Evolutionary conservation across 257 asterid species (phyloP), one percentile per base, ranked within the genome.

Genomic region (Gentiana macrophylla): DNA sequence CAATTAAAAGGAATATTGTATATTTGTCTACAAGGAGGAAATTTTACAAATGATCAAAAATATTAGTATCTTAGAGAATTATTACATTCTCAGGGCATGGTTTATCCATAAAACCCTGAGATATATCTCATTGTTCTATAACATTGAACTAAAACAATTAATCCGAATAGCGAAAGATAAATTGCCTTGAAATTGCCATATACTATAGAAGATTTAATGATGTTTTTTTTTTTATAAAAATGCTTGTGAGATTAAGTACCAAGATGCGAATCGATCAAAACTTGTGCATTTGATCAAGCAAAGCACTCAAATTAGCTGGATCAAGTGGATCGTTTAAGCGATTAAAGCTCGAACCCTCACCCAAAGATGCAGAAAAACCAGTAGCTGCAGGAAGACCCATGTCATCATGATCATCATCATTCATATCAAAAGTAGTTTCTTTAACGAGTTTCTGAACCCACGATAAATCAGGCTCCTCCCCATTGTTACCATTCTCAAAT

Each of bases 401-500:
- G 3, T 70, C 60, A 60, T 74, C 73, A 38, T 80, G 92, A 52
- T 70, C 72, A 55, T 54, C 45, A 32, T 89, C 94, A 53, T 78
- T 86, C 10, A 49, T 50, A 43, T 57, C 62, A 9, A 2, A 8
- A 10, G 93, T 80, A 55, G 92, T 69, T 70, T 89, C 97, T 59
- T 72, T 82, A 36, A 89, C 97, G 10, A 89, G 87, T 0, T 87
- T 78, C 48, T 89, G 94, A 57, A 89, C 94, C 97, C 97, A 89
- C 3, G 94, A 86, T 49, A 86, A 65, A 71, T 86, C 94, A 4
- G 97, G 97, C 63, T 81, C 97, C 70, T 81, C 95, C 8, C 71
- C 80, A 9, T 72, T 70, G 65, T 67, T 77, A 37, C 72, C 77
- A 57, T 60, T 67, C 72, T 88, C 94, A 15, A 72, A 82, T n/a